Percentiles rank a stretch among this genome's conserved stretches.
Conservation (phyloP, 2,329 filamentous ascomycete genomes). For the Fusarium miscanthi region DNA sequence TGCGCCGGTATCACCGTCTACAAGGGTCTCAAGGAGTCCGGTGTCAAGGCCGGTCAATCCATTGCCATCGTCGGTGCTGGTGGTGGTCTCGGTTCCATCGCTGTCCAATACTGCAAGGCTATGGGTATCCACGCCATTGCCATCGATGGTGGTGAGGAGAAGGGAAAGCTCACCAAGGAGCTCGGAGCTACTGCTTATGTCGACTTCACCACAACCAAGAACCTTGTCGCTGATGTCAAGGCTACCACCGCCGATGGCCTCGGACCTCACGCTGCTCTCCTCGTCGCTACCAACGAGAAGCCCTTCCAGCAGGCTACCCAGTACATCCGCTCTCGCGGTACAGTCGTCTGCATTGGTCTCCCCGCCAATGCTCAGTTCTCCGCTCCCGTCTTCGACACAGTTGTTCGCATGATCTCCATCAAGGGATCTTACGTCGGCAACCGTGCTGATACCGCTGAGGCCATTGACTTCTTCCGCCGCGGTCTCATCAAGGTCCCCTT, state of each 20-base stretch:
- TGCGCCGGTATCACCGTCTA: slow-evolving; percentile 91
- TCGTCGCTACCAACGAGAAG: slow-evolving; percentile 88
- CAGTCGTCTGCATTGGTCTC: slow-evolving; percentile 89
- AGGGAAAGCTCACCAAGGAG: slow-evolving; percentile 74
- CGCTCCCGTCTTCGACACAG: slow-evolving; percentile 89
- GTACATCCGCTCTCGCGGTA: slow-evolving; percentile 86
- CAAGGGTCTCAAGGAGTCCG: slow-evolving; percentile 90
- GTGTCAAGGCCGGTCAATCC: slow-evolving; percentile 76
- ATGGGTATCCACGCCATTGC: slow-evolving; percentile 87
- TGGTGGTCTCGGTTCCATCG: slow-evolving; percentile 82
- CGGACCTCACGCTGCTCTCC: slow-evolving; percentile 86
- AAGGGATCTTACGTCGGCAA: slow-evolving; percentile 95
- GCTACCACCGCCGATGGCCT: slow-evolving; percentile 81
- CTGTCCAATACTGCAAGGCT: slow-evolving; percentile 88
- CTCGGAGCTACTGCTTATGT: slow-evolving; percentile 80
- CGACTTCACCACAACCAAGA: slow-evolving; percentile 81
- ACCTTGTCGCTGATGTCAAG: slow-evolving; percentile 87
- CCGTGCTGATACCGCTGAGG: slow-evolving; percentile 86
- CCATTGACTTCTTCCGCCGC: slow-evolving; percentile 86
- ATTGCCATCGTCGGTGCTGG: slow-evolving; percentile 89
- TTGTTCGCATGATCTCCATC: slow-evolving; percentile 90
- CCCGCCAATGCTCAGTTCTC: slow-evolving; percentile 82
- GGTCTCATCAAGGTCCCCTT: slow-evolving; percentile 88
- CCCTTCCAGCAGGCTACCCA: slow-evolving; percentile 94
- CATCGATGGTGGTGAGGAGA: slow-evolving; percentile 86